Evolutionary conservation across 495 filamentous ascomycete genomes (phyloP).

Genomic region (Sordaria brevicollis): DNA sequence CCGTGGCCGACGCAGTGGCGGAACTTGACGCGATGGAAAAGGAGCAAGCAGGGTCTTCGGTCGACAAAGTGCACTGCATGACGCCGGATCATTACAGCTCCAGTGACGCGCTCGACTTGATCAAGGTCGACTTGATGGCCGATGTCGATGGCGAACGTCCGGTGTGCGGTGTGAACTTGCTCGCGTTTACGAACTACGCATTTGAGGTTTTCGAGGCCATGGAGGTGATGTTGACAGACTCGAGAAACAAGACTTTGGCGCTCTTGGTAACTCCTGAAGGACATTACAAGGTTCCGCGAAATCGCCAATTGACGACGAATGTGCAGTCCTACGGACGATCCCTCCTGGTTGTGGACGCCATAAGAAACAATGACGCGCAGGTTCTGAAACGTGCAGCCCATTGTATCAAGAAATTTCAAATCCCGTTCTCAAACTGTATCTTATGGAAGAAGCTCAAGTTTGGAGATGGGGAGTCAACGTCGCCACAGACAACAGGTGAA

Average conservation of each 20-base stretch:
- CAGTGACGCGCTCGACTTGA: slow-evolving; percentile 9
- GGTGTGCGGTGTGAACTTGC: slow-evolving; percentile 21
- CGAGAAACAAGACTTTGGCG: slow-evolving; percentile 25
- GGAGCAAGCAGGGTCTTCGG: neutral
- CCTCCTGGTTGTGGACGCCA: neutral
- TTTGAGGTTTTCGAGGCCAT: slow-evolving; percentile 29
- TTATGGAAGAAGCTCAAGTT: neutral
- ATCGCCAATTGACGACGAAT: too few species aligned
- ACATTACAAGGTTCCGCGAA: too few species aligned
- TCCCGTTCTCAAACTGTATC: neutral
- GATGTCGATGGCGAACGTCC: slow-evolving; percentile 20
- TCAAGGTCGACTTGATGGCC: slow-evolving; percentile 17
- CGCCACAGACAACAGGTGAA: too few species aligned
- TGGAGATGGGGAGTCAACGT: too few species aligned
- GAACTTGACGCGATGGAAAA: neutral
- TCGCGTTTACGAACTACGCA: slow-evolving; percentile 13
- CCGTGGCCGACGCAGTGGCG: neutral
- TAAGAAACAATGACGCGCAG: neutral
- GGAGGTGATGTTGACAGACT: slow-evolving; percentile 50
- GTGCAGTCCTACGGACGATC: neutral
- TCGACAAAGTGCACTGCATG: neutral
- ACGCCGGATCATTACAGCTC: neutral
- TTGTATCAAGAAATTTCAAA: too few species aligned
- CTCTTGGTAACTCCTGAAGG: too few species aligned
- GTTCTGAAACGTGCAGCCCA: too few species aligned